Evolutionary conservation across 2,329 filamentous ascomycete genomes (phyloP).

Genomic region (Stemphylium beticola): DNA sequence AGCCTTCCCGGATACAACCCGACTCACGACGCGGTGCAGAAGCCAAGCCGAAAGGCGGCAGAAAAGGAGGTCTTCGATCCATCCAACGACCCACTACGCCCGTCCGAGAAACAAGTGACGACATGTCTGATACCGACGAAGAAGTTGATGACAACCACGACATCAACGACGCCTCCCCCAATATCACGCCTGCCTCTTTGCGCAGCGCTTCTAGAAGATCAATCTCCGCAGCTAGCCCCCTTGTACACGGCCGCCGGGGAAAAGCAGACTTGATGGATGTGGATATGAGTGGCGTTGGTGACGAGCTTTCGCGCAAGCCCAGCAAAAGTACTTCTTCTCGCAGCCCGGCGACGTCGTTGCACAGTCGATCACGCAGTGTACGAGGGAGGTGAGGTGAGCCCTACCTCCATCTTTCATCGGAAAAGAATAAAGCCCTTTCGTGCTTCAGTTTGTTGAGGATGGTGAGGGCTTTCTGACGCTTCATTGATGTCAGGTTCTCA

Average conservation of each 20-base stretch:
- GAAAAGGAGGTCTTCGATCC: constrained; percentile 17
- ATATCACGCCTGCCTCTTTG: constrained; percentile 46
- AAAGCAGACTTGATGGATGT: not conserved
- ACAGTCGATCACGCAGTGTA: constrained; percentile 17
- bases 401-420: too few relatives aligned
- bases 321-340: not conserved
- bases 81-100: constrained; percentile 28
- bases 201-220: constrained; percentile 39
- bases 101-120: constrained; percentile 7
- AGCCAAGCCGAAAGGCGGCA: constrained; percentile 12
- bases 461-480: too few relatives aligned
- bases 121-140: constrained; percentile 24
- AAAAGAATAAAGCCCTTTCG: too few relatives aligned
- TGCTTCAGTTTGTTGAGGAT: too few relatives aligned
- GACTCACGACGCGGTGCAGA: constrained; percentile 12
- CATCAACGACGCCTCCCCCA: constrained; percentile 33
- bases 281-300: not conserved
- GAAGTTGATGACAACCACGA: constrained; percentile 11
- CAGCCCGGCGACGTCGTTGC: constrained; percentile 3
- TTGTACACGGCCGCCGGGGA: not conserved
- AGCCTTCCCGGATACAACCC: constrained; percentile 17
- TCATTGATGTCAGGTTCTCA: too few relatives aligned
- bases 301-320: not conserved
- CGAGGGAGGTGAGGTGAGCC: constrained; percentile 14
- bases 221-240: constrained; percentile 1